Base-by-base conservation (phyloP, 2,329 filamentous ascomycete genomes). In the Pseudonectria foliicola region DNA sequence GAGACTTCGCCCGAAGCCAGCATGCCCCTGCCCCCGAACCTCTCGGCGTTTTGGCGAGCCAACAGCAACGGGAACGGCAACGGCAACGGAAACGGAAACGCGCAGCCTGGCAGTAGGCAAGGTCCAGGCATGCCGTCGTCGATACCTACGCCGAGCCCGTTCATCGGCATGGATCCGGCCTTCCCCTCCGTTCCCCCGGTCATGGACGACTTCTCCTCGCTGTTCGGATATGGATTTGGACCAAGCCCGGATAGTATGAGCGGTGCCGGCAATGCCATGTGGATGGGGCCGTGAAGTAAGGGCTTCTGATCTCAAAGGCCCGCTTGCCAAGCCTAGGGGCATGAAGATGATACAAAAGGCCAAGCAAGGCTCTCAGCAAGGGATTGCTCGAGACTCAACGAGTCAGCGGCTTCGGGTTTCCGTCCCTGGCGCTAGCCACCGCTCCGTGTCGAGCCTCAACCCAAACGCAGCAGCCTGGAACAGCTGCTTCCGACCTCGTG, bases 121-220 rank as follows among this genome's bases (percentile, higher is more conserved):
- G 10, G 49, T 25, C 44, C 47, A 27, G 38, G 44, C 12, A 51
- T 53, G 39, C 48, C 46, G 8, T 21, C 18, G 26, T 38, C 49
- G 18, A 48, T 50, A 41, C 49, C 54, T 13, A 46, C 55, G 29
- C 44, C 54, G 10, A 57, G 56, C 36, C 56, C 58, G 0, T 62
- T 62, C 27, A 59, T 61, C 31, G 56, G 58, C 0, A 59, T 62
- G 33, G 60, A 63, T 30, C 44, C 57, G 25, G 58, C 50, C 27
- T 58, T 63, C 32, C 58, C 57, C 4, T 59, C 59, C 5, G 59
- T 63, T 30, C 60, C 59, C n/a, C 59, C 61, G 34, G 60, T 53
- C 3, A 43, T 62, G 42, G 60, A 62, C 37, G 57, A 63, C 34
- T 61, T 62, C 38, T 58, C 57, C 6, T 53, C 52, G 1, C 46